Conservation (phyloP, 1,284 basidiomycete genomes). For the Ustilago vetiveriae region DNA sequence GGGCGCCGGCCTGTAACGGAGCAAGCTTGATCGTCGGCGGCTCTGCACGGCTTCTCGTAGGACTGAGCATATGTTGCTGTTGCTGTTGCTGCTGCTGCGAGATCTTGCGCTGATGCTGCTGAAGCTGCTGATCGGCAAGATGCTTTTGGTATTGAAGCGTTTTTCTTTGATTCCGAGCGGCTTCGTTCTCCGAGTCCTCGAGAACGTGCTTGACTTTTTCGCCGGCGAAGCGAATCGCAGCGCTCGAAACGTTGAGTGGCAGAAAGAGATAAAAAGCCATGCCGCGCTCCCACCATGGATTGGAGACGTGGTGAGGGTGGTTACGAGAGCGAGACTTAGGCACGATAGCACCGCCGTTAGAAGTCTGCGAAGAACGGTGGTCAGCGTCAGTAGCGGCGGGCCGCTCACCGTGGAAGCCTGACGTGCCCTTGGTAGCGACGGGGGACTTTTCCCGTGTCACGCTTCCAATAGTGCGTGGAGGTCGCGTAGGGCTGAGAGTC, state of each 20-base stretch:
- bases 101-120: constrained; percentile 29
- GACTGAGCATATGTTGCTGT: constrained; percentile 26
- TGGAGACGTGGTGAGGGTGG: constrained; percentile 22
- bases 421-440: background rate
- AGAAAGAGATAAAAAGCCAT: constrained; percentile 52
- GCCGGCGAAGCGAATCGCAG: constrained; percentile 44
- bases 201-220: constrained; percentile 41
- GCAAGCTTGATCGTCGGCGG: constrained; percentile 24
- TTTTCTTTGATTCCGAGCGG: constrained; percentile 32
- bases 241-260: constrained; percentile 46
- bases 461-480: constrained; percentile 8
- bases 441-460: constrained; percentile 9
- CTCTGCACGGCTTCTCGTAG: constrained; percentile 5
- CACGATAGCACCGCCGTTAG: background rate
- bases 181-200: constrained; percentile 37
- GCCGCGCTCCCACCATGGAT: constrained; percentile 50
- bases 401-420: background rate
- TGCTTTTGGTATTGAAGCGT: constrained; percentile 42
- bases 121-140: constrained; percentile 38
- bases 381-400: background rate
- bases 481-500: constrained; percentile 8
- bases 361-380: background rate
- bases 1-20: background rate
- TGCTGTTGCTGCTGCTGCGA: constrained; percentile 16
- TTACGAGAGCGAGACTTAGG: constrained; percentile 6